Conservation (phyloP, 345 rosid genomes). For the Mercurialis annua region DNA sequence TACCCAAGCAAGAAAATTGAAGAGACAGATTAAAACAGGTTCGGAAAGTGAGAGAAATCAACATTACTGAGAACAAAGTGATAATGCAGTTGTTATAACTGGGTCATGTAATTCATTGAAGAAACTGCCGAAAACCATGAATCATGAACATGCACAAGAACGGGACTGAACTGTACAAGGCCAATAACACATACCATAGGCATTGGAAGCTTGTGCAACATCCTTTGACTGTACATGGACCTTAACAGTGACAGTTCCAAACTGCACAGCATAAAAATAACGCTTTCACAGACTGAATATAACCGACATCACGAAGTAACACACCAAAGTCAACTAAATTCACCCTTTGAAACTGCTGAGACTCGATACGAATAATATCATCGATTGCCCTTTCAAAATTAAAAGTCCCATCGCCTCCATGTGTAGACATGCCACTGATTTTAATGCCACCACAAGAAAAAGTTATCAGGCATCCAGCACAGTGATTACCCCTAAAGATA, state of each 20-base stretch:
- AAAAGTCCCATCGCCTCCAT: conserved; percentile 37
- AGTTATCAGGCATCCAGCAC: conserved; percentile 40
- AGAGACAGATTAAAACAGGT: not conserved
- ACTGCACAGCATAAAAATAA: conserved; percentile 39
- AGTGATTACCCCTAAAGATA: conserved; percentile 39
- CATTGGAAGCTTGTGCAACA: conserved; percentile 29
- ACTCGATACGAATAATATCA: conserved; percentile 59
- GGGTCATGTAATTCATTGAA: conserved; percentile 6
- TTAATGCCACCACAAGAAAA: conserved; percentile 57
- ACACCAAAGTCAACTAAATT: conserved; percentile 22
- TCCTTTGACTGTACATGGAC: conserved; percentile 47
- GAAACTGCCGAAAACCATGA: not conserved
- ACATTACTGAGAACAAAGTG: not conserved
- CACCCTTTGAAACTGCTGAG: conserved; percentile 65
- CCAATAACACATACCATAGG: conserved; percentile 43
- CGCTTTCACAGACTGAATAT: not conserved
- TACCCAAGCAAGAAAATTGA: not conserved
- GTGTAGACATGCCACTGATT: conserved; percentile 37
- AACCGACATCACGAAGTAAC: not conserved
- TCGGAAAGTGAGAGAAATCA: not conserved
- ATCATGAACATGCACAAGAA: conserved; percentile 9
- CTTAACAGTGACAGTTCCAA: conserved; percentile 51
- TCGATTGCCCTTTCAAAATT: conserved; percentile 57
- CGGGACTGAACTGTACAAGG: not conserved
- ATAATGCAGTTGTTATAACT: not conserved